Evolutionary conservation across 441 rosid species (phyloP).

Genomic region (Jatropha multifida): DNA sequence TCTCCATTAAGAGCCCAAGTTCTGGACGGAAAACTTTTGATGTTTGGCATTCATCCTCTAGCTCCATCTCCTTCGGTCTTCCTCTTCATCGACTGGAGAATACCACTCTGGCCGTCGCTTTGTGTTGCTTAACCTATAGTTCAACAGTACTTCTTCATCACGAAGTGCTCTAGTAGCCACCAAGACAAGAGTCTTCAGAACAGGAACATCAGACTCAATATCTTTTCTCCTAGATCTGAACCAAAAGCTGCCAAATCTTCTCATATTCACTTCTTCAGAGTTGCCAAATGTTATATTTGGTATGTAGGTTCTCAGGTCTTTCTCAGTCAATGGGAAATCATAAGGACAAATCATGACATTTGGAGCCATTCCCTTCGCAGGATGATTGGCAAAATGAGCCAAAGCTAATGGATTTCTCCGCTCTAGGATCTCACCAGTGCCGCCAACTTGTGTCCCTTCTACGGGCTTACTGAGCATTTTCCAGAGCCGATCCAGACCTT

Average conservation of each 20-base stretch:
- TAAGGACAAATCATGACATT: slow-evolving; percentile 85
- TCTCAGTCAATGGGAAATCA: slow-evolving; percentile 69
- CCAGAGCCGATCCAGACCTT: slow-evolving; percentile 63
- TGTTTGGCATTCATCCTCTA: slow-evolving; percentile 18
- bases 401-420: slow-evolving; percentile 80
- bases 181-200: slow-evolving; percentile 63
- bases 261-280: slow-evolving; percentile 55
- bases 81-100: slow-evolving; percentile 73
- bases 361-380: slow-evolving; percentile 59
- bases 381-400: slow-evolving; percentile 82
- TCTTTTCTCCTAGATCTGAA: slow-evolving; percentile 40
- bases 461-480: slow-evolving; percentile 70
- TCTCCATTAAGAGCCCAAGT: neutral
- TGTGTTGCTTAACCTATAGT: slow-evolving; percentile 67
- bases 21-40: neutral
- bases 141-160: slow-evolving; percentile 70
- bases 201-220: slow-evolving; percentile 31
- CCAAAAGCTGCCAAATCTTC: slow-evolving; percentile 70
- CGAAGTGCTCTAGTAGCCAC: slow-evolving; percentile 71
- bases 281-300: slow-evolving; percentile 61
- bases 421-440: slow-evolving; percentile 49
- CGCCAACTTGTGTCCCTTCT: slow-evolving; percentile 31
- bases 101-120: slow-evolving; percentile 72
- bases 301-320: slow-evolving; percentile 61
- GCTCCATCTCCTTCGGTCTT: slow-evolving; percentile 69